Evolutionary conservation across 495 filamentous ascomycete species (phyloP).

Genomic region (Aspergillus saccharolyticus): DNA sequence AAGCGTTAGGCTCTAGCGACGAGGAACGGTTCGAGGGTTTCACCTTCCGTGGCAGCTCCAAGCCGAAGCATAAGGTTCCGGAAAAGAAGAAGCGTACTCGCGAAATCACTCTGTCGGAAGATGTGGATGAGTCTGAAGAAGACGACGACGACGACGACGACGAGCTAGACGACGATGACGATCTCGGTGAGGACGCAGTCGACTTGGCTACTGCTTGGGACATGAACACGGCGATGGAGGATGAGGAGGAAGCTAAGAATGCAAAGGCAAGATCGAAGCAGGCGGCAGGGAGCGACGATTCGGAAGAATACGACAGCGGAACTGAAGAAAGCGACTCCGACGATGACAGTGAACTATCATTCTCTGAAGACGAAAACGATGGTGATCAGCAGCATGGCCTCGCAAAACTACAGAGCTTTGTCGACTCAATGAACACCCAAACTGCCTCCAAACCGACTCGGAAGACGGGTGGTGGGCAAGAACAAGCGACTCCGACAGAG

Average conservation of each 20-base stretch:
- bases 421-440: slow-evolving; percentile 58
- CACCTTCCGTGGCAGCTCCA: slow-evolving; percentile 63
- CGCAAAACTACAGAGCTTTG: slow-evolving; percentile 61
- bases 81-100: slow-evolving; percentile 25
- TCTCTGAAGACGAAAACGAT: slow-evolving; percentile 55
- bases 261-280: slow-evolving; percentile 30
- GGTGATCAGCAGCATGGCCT: slow-evolving; percentile 54
- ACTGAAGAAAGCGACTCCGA: slow-evolving; percentile 39
- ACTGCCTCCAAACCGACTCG: slow-evolving; percentile 25
- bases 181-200: slow-evolving; percentile 78
- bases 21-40: slow-evolving; percentile 76
- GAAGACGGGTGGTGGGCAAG: slow-evolving; percentile 34
- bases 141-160: slow-evolving; percentile 38
- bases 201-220: slow-evolving; percentile 81
- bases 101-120: slow-evolving; percentile 52
- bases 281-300: slow-evolving; percentile 24
- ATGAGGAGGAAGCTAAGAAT: slow-evolving; percentile 39
- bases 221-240: slow-evolving; percentile 47
- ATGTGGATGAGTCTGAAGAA: slow-evolving; percentile 47
- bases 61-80: slow-evolving; percentile 27
- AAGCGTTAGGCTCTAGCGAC: slow-evolving; percentile 87
- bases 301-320: slow-evolving; percentile 32
- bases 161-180: slow-evolving; percentile 52
- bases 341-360: slow-evolving; percentile 39
- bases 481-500: slow-evolving; percentile 51